A percentile compares a stretch with the other conserved stretches of the same genome.
Evolutionary conservation across 2,329 filamentous ascomycete species (phyloP).

Genomic region (Gaeumannomyces tritici): DNA sequence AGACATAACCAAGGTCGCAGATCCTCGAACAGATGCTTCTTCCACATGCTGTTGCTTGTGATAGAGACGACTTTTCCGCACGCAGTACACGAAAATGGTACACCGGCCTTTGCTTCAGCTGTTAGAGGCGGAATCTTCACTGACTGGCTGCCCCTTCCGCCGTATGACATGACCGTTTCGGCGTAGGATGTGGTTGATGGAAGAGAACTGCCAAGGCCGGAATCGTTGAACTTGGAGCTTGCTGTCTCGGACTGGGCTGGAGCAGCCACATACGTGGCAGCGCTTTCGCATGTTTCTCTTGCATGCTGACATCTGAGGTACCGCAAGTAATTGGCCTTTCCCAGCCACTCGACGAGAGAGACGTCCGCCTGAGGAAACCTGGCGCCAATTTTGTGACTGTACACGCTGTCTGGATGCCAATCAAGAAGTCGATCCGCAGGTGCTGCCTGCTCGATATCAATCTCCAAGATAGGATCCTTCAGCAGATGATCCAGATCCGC

Average conservation of each 20-base stretch:
- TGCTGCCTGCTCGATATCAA: not conserved
- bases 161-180: conserved; percentile 6
- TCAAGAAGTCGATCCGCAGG: not conserved
- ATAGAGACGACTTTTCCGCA: not conserved
- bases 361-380: conserved; percentile 2
- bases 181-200: not conserved
- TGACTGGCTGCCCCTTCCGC: not conserved
- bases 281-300: not conserved
- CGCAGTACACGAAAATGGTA: not conserved
- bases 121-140: conserved; percentile 3
- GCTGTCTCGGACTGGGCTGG: not conserved
- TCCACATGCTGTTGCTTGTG: not conserved
- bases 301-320: conserved; percentile 4
- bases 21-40: conserved; percentile 4
- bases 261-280: too few species aligned
- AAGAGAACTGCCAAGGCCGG: conserved; percentile 3
- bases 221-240: conserved; percentile 4
- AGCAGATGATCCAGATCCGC: conserved; percentile 5
- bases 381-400: conserved; percentile 3
- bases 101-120: not conserved
- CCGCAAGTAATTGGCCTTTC: conserved; percentile 3
- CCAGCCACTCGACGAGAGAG: not conserved
- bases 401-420: not conserved
- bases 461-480: not conserved
- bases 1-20: conserved; percentile 6